These are phyloP conservation scores for Elaeagnus macrophylla DNA, from an alignment of 306 rosid genomes.

Conservation along the genomic window DNA sequence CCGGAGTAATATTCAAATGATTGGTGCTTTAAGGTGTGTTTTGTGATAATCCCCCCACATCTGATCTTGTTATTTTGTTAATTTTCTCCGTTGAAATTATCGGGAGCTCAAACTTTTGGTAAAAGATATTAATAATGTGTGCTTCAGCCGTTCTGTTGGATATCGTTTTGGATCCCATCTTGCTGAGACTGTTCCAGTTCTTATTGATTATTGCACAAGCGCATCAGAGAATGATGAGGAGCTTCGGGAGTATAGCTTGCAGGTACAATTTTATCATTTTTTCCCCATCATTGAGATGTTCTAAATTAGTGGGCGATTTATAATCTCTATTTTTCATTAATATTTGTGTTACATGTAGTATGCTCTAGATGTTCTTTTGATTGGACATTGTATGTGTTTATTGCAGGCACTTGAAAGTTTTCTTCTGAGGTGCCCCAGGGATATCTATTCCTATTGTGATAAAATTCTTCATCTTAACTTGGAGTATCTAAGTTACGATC, in stretches of 20 bases:
- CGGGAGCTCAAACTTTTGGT: background rate
- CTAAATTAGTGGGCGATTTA: background rate
- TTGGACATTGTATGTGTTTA: constrained; percentile 20
- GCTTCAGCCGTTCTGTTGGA: constrained; percentile 89
- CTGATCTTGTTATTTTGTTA: background rate
- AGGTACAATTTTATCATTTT: constrained; percentile 41
- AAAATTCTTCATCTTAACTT: constrained; percentile 80
- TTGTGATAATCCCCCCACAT: background rate
- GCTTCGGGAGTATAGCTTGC: constrained; percentile 96
- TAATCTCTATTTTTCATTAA: background rate
- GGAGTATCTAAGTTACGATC: constrained; percentile 88
- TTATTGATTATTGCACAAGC: constrained; percentile 67
- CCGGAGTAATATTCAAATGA: constrained; percentile 93
- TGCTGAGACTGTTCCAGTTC: constrained; percentile 81
- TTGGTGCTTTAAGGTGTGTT: constrained; percentile 90
- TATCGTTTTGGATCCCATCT: constrained; percentile 96
- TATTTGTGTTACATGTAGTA: background rate
- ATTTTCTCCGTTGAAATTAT: background rate
- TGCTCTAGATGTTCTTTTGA: background rate
- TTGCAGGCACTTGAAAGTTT: constrained; percentile 86
- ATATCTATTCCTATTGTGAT: constrained; percentile 73
- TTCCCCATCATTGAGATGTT: background rate
- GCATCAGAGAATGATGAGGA: constrained; percentile 97
- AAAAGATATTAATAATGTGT: constrained; percentile 23
- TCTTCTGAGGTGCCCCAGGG: constrained; percentile 94